phyloP scores from a whole-genome alignment of 2,329 filamentous ascomycete genomes.

The Magnaporthales sp. region DNA sequence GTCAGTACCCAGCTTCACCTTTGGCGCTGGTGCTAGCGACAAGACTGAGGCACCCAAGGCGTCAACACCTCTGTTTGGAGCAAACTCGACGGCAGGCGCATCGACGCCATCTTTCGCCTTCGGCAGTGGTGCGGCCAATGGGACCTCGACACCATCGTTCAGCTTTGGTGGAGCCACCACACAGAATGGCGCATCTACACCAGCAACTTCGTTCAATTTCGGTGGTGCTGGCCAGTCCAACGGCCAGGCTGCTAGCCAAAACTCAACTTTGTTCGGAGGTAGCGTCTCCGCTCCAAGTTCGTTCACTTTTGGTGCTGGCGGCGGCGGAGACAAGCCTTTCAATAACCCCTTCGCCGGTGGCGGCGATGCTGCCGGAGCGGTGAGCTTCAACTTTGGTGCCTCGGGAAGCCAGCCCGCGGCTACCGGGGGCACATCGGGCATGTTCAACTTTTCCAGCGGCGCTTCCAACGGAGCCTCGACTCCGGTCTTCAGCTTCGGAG shows the following conservation, averaged over 20 bases:
- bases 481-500: conserved; percentile 31
- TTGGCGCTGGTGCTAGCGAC: not conserved
- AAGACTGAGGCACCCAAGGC: conserved; percentile 11
- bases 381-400: conserved; percentile 30
- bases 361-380: conserved; percentile 12
- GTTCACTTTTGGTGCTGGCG: conserved; percentile 30
- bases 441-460: conserved; percentile 29
- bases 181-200: conserved; percentile 7
- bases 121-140: not conserved
- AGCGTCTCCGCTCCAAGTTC: conserved; percentile 18
- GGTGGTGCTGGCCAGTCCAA: conserved; percentile 7
- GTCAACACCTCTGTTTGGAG: conserved; percentile 13
- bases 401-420: conserved; percentile 9
- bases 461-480: conserved; percentile 10
- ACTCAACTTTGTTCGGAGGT: conserved; percentile 5
- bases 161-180: conserved; percentile 12
- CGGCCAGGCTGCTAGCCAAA: conserved; percentile 9
- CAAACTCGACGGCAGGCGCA: conserved; percentile 8
- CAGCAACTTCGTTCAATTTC: conserved; percentile 2
- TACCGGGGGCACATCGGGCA: conserved; percentile 7
- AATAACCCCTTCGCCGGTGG: conserved; percentile 27
- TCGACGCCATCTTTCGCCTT: conserved; percentile 3
- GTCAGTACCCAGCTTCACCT: not conserved
- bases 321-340: conserved; percentile 21
- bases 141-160: not conserved